Percentiles rank a stretch among this genome's conserved stretches.
Evolutionary conservation across 352 stramenopile species (phyloP).

Genomic region (Phytophthora rubi): DNA sequence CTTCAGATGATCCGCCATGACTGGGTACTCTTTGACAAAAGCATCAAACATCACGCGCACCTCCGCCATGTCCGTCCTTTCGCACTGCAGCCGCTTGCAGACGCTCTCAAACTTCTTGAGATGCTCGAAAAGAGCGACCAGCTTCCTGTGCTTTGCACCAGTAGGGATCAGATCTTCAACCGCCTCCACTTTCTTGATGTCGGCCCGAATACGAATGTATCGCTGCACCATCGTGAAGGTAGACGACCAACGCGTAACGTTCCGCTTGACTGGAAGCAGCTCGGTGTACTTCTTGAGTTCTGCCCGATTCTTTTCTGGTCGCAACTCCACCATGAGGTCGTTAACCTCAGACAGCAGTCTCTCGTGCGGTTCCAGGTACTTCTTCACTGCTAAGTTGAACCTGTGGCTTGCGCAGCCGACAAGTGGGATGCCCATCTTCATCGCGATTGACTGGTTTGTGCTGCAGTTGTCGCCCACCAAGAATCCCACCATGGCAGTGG

Average conservation of each 20-base stretch:
- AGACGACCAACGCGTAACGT: slow-evolving; percentile 30
- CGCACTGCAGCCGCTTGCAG: slow-evolving; percentile 4
- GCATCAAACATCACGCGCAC: slow-evolving; percentile 11
- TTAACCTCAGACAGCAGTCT: slow-evolving; percentile 16
- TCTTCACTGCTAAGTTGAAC: slow-evolving; percentile 19
- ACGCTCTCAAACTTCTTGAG: slow-evolving; percentile 24
- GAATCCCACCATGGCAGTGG: slow-evolving; percentile 4
- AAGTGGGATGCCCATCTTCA: neutral
- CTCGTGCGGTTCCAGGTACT: slow-evolving; percentile 9
- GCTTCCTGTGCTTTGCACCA: slow-evolving; percentile 6
- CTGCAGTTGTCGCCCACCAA: slow-evolving; percentile 28
- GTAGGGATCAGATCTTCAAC: slow-evolving; percentile 28
- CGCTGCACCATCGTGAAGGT: neutral
- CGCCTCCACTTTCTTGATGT: neutral
- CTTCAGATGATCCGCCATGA: neutral
- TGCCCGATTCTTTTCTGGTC: slow-evolving; percentile 13
- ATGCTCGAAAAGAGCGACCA: slow-evolving; percentile 6
- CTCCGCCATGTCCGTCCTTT: neutral
- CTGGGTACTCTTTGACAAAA: neutral
- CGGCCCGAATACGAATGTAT: no score
- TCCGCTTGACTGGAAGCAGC: slow-evolving; percentile 11
- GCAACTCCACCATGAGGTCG: slow-evolving; percentile 26
- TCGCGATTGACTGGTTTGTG: slow-evolving; percentile 19
- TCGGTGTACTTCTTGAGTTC: slow-evolving; percentile 16
- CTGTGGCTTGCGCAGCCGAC: slow-evolving; percentile 7